Percentiles rank a stretch among this genome's conserved stretches.
phyloP scores from a whole-genome alignment of 129 eudicot genomes.

The Gnaphalium uliginosum region DNA sequence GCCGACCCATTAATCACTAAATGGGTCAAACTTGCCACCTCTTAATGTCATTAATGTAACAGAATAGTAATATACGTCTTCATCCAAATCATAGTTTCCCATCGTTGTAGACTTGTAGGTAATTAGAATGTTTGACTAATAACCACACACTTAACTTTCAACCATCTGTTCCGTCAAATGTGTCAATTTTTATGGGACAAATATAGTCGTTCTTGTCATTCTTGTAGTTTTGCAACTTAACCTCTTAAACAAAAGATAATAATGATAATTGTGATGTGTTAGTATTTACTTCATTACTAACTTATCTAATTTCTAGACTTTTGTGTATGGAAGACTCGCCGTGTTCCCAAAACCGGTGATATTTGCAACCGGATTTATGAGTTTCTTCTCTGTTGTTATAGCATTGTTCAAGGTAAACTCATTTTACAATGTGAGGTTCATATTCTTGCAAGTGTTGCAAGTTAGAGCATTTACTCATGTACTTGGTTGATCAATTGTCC shows the following conservation, averaged over 20 bases:
- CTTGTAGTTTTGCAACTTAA: too few relatives aligned
- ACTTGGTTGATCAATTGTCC: background rate
- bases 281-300: background rate
- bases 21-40: background rate
- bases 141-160: background rate
- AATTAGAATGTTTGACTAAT: background rate
- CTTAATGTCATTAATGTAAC: background rate
- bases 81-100: background rate
- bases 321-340: slow-evolving; percentile 74
- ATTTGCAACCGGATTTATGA: slow-evolving; percentile 99
- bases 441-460: background rate
- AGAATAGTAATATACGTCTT: background rate
- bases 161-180: background rate
- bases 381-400: slow-evolving; percentile 97
- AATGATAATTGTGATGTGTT: background rate
- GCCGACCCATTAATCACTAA: background rate
- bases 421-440: background rate
- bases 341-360: slow-evolving; percentile 79
- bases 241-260: background rate
- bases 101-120: background rate
- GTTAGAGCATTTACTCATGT: background rate
- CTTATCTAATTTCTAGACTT: slow-evolving; percentile 53
- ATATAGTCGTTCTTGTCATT: background rate
- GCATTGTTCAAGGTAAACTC: slow-evolving; percentile 87
- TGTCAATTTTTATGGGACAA: background rate